Evolutionary conservation across 164 flowering plant species (phyloP), one percentile per base, ranked within the genome.

Genomic region (Umbellularia californica): DNA sequence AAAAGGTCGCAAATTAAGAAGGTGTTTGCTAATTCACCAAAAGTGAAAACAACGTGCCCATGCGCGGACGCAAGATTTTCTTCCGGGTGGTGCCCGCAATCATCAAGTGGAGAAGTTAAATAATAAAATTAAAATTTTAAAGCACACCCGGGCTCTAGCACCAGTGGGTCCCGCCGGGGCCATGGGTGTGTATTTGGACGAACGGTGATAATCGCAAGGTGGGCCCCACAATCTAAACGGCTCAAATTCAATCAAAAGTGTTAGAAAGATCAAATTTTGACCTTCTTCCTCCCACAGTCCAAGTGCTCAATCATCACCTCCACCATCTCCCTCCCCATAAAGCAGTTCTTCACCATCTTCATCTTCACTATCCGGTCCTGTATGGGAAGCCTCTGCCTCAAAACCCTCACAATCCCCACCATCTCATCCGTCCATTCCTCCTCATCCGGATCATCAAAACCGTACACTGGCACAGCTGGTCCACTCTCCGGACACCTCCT

Each of bases 341-440:
- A 93, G 80, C 98, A 95, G 76, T 92, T 93, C 84, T 82, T 89
- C 19, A 89, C 92, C 41, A 92, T 81, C 83, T 89, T 95, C 92
- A 95, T 83, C 91, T 82, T 92, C 85, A 82, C 78, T 70, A 93
- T 47, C 10, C 97, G 86, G 75, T 95, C 98, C 84, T 90, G 91
- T 14, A 95, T 92, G 20, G 97, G 96, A 78, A 95, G 76, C 30
- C 79, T 84, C 84, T 88, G 91, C 73, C 97, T 81, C 83, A 95
- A 68, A 27, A 88, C 82, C 84, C 86, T 87, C 14, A 89, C 90
- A 5, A 91, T 75, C 66, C 33, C 85, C 3, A 82, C 77, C 82
- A 88, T 71, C 79, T 83, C 90, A 74, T 95, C 98, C 83, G 41
- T 58, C 76, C 50, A 14, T 64, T 83, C 86, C 68, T 83, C 79